Base-by-base conservation (phyloP, 2,329 filamentous ascomycete genomes). In the Monilinia vaccinii-corymbosi region DNA sequence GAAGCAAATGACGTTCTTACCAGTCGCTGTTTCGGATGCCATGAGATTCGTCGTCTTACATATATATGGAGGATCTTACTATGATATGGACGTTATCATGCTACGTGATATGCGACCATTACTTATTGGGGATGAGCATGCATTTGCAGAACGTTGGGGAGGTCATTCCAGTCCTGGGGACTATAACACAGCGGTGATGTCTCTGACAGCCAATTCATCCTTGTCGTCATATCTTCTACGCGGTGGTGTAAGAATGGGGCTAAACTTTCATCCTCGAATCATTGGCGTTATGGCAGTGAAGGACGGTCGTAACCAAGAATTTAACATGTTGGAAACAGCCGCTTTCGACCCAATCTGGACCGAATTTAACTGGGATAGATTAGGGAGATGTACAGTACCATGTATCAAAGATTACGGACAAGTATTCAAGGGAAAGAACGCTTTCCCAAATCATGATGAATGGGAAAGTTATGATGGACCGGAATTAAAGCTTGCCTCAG, bases 271-370 rank as follows among this genome's bases (percentile, higher is more conserved):
- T 60, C 80, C 80, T 1, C 74, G 78, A 21, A 76, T 82, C 6
- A 75, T 82, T 28, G 79, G 80, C 3, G 76, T 79, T 50, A 81
- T 82, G 78, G 77, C 79, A 3, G 80, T 79, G 72, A 81, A 81
- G 65, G 80, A 82, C 61, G 75, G 75, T 4, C 74, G 78, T 50
- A 79, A 80, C 59, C 74, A 76, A 5, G 79, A 82, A 60, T 77
- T 81, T 56, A 72, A 77, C 11, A 82, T 81, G 79, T 73, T 82
- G n/a, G 79, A 82, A 67, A 81, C 79, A 1, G 79, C 77, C 6
- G 76, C 79, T 5, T 81, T 82, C 60, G 80, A 82, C 64, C 79
- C 80, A 0, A 80, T 82, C 65, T 82, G 80, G 80, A 78, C 79
- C 1, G 78, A 81, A 63, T 81, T 81, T 68, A 80, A 81, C 65